Percentiles rank a stretch among this genome's conserved stretches.
phyloP scores from a whole-genome alignment of 495 filamentous ascomycete species.

The Neurospora sp. region DNA sequence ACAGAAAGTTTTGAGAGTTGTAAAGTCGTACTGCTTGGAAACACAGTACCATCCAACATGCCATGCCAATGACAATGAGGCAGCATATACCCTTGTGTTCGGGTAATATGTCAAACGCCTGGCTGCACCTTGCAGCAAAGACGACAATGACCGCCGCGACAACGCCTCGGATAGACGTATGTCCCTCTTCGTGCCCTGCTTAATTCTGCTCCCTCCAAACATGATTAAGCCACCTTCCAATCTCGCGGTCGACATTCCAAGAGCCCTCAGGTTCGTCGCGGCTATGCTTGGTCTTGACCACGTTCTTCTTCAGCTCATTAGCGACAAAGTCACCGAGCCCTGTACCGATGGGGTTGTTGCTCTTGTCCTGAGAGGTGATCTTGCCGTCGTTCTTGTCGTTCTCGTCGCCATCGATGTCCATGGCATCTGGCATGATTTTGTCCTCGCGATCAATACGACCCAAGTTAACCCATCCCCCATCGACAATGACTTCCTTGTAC shows the following conservation, averaged over 20 bases:
- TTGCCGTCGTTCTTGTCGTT: background rate
- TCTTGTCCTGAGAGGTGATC: background rate
- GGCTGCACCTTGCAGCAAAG: background rate
- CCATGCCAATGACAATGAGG: too few species aligned
- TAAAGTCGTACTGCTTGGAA: background rate
- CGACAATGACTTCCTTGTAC: background rate
- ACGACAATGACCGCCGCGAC: background rate
- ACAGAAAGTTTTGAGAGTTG: background rate
- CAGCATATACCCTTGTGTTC: too few species aligned
- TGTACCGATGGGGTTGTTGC: background rate
- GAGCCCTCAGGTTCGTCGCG: background rate
- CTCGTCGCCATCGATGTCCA: background rate
- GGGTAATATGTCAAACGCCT: background rate
- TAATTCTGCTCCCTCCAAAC: background rate
- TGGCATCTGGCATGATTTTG: background rate
- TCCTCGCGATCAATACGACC: background rate
- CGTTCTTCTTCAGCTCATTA: background rate
- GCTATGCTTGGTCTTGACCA: background rate
- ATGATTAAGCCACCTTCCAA: background rate
- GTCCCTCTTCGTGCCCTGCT: background rate
- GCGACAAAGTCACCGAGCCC: background rate
- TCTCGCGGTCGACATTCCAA: rapidly evolving
- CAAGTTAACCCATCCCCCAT: background rate
- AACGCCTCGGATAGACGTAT: background rate
- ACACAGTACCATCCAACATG: too few species aligned